These are phyloP conservation scores for Xerocomus minutiporus DNA, from an alignment of 1,284 basidiomycete species.

Conservation along the genomic window DNA sequence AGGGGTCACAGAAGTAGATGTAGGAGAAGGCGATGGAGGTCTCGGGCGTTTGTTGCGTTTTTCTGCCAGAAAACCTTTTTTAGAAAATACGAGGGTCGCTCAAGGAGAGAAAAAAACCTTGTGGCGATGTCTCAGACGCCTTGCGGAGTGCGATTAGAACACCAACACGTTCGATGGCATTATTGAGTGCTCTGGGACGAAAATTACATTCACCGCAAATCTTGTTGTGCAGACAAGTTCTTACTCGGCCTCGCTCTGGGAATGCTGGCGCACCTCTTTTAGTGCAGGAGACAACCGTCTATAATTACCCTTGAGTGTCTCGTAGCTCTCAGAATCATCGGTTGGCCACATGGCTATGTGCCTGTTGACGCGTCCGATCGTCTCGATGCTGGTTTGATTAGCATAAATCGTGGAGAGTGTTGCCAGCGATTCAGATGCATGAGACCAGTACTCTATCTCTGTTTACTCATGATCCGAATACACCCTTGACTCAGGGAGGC, in stretches of 20 bases:
- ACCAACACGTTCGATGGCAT: conserved; percentile 62
- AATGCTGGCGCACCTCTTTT: conserved; percentile 53
- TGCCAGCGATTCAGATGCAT: conserved; percentile 53
- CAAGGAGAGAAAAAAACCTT: conserved; percentile 40
- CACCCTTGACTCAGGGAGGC: conserved; percentile 4
- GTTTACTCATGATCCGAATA: conserved; percentile 10
- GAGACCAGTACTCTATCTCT: conserved; percentile 72
- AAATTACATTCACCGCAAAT: conserved; percentile 12
- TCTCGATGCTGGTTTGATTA: conserved; percentile 48
- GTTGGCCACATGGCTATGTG: conserved; percentile 65
- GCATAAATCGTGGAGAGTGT: conserved; percentile 52
- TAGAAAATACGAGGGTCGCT: neutral
- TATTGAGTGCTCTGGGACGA: conserved; percentile 56
- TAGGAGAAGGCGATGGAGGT: conserved; percentile 58
- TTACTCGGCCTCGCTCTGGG: conserved; percentile 64
- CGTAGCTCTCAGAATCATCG: conserved; percentile 67
- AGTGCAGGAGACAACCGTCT: conserved; percentile 59
- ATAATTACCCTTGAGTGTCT: conserved; percentile 56
- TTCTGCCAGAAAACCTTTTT: conserved; percentile 36
- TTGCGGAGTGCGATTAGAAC: conserved; percentile 68
- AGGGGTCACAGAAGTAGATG: conserved; percentile 37
- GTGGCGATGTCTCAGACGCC: conserved; percentile 55
- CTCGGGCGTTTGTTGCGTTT: conserved; percentile 74
- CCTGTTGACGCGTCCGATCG: conserved; percentile 66
- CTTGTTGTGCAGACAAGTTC: conserved; percentile 18